Evolutionary conservation across 345 rosid species (phyloP).

Genomic region (Gossypium thurberi): DNA sequence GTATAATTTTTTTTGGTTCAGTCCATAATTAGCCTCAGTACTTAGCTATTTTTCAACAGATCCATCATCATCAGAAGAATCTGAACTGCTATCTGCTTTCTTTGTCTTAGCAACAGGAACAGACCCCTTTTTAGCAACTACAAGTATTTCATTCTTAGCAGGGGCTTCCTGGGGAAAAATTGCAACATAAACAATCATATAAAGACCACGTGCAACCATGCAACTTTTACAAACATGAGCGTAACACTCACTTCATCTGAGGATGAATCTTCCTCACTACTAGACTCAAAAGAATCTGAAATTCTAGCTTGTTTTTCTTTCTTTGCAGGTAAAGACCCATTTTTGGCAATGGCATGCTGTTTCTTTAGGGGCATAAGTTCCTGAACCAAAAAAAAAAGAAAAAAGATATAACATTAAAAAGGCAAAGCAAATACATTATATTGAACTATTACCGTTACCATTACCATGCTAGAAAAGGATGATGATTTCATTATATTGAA

Average conservation of each 20-base stretch:
- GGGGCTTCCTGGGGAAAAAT: conserved; percentile 25
- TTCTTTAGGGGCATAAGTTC: conserved; percentile 36
- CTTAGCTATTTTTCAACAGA: conserved; percentile 9
- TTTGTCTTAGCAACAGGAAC: conserved; percentile 27
- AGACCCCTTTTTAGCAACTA: conserved; percentile 24
- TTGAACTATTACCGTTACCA: too few relatives aligned
- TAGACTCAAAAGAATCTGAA: conserved; percentile 38
- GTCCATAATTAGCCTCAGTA: not conserved
- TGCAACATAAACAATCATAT: not conserved
- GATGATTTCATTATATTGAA: not conserved
- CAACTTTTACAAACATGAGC: not conserved
- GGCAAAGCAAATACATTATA: not conserved
- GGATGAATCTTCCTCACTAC: conserved; percentile 30
- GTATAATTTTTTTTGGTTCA: not conserved
- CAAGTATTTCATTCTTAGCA: conserved; percentile 17
- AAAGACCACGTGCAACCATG: not conserved
- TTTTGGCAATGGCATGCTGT: conserved; percentile 26
- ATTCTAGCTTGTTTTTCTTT: conserved; percentile 36
- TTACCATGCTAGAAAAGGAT: not conserved
- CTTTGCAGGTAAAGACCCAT: conserved; percentile 29
- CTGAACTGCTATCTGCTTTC: conserved; percentile 27
- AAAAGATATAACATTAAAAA: not conserved
- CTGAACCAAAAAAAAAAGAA: conserved; percentile 12
- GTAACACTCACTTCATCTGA: conserved; percentile 23
- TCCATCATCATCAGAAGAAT: conserved; percentile 24